Percentiles rank a stretch among this genome's conserved stretches.
These are phyloP conservation scores for Verticillium isaacii DNA, from an alignment of 2,329 filamentous ascomycete genomes.

Conservation along the genomic window DNA sequence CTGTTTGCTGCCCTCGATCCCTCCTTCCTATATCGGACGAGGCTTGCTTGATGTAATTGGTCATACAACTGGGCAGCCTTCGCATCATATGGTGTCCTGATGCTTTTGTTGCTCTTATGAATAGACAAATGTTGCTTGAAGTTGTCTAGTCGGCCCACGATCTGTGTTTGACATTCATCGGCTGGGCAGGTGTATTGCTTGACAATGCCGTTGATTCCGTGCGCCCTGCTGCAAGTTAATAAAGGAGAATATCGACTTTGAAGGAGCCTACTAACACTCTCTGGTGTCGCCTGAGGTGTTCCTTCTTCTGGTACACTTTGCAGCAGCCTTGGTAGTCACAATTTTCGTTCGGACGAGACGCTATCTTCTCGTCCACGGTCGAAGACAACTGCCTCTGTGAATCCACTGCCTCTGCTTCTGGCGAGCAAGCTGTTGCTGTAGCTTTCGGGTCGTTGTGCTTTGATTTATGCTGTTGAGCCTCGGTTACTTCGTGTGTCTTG, in stretches of 20 bases:
- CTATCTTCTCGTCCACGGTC: no score
- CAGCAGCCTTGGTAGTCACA: slow-evolving; percentile 42
- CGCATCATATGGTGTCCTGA: slow-evolving; percentile 12
- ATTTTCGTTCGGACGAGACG: slow-evolving; percentile 13
- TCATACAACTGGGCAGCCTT: slow-evolving; percentile 12
- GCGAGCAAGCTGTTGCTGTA: no score
- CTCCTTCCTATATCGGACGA: slow-evolving; percentile 6
- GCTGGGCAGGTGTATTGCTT: slow-evolving; percentile 13
- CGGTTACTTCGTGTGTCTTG: no score
- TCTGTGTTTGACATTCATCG: slow-evolving; percentile 7
- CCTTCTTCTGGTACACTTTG: slow-evolving; percentile 45
- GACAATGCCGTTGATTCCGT: slow-evolving; percentile 10
- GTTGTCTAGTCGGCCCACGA: slow-evolving; percentile 16
- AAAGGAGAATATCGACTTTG: no score
- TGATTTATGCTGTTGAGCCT: no score
- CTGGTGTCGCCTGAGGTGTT: slow-evolving; percentile 53
- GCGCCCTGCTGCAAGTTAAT: no score
- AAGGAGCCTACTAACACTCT: slow-evolving; percentile 48
- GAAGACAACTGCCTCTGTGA: no score
- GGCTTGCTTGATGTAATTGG: slow-evolving; percentile 12
- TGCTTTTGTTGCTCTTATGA: slow-evolving; percentile 14
- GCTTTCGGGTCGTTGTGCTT: no score
- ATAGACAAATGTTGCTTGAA: slow-evolving; percentile 15
- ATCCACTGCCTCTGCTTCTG: no score
- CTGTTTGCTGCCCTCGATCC: no score